Evolutionary conservation across 768 basidiomycete species (phyloP).

Genomic region (Russula virescens): DNA sequence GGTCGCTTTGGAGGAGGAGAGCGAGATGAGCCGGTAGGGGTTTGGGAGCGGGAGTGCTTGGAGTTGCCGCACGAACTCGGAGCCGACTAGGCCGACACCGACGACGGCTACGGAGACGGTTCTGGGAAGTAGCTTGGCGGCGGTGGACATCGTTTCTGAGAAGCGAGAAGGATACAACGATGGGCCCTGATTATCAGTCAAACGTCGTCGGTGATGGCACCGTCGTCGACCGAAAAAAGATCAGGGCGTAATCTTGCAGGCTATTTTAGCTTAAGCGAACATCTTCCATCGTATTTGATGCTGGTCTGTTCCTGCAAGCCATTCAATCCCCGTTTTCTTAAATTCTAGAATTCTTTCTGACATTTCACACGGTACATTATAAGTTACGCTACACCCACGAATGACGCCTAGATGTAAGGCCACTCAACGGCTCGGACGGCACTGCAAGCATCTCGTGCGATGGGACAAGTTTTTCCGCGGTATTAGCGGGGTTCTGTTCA

Average conservation of each 20-base stretch:
- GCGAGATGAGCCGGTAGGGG: constrained; percentile 60
- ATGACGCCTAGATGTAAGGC: constrained; percentile 6
- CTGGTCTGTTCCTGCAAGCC: no score
- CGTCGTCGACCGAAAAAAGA: no score
- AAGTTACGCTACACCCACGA: constrained; percentile 6
- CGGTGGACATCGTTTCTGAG: background rate
- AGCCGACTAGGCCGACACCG: constrained; percentile 90
- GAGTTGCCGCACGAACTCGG: constrained; percentile 80
- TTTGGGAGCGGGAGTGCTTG: constrained; percentile 51
- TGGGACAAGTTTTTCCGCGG: background rate
- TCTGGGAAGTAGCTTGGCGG: constrained; percentile 1
- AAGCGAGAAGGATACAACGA: background rate
- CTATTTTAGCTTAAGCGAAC: no score
- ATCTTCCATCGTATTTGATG: no score
- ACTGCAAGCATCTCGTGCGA: background rate
- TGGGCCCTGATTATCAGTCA: no score
- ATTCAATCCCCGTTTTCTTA: no score
- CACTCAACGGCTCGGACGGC: background rate
- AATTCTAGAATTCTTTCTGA: no score
- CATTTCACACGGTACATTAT: background rate
- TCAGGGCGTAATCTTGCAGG: no score
- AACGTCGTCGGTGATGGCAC: no score
- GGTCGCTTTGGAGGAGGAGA: constrained; percentile 61
- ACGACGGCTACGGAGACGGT: constrained; percentile 64
- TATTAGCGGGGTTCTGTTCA: background rate